phyloP scores from a whole-genome alignment of 2,329 filamentous ascomycete genomes.

The Penicillium sp. region DNA sequence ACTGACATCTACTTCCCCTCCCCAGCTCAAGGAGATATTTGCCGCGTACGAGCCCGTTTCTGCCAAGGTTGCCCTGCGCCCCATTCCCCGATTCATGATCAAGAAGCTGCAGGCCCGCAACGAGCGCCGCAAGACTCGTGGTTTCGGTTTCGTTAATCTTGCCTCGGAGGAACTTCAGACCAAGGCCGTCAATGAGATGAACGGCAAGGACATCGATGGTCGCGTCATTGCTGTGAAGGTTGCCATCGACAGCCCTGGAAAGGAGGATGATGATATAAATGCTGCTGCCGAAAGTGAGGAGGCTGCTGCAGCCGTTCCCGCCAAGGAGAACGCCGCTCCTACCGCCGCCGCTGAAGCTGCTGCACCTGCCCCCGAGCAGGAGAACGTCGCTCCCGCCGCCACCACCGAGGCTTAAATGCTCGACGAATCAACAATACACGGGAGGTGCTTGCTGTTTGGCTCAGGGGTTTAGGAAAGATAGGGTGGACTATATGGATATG shows the following conservation, averaged over 20 bases:
- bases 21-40: slow-evolving; percentile 95
- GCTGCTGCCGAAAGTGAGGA: slow-evolving; percentile 47
- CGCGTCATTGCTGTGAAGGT: slow-evolving; percentile 99
- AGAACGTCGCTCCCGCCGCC: slow-evolving; percentile 24
- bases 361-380: slow-evolving; percentile 32
- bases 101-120: slow-evolving; percentile 99
- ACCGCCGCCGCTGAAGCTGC: no score
- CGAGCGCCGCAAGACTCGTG: slow-evolving; percentile 97
- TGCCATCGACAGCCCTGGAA: slow-evolving; percentile 98
- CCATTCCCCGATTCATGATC: slow-evolving; percentile 99
- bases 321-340: slow-evolving; percentile 25
- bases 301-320: slow-evolving; percentile 38
- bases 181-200: slow-evolving; percentile 97
- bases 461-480: slow-evolving; percentile 13
- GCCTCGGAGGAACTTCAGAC: slow-evolving; percentile 93
- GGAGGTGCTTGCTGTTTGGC: slow-evolving; percentile 16
- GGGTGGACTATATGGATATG: slow-evolving; percentile 23
- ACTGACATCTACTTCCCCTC: slow-evolving; percentile 26
- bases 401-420: slow-evolving; percentile 31
- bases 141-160: slow-evolving; percentile 96
- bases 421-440: slow-evolving; percentile 8
- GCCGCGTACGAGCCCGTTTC: slow-evolving; percentile 84
- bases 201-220: slow-evolving; percentile 97
- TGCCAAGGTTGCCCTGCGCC: slow-evolving; percentile 97
- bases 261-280: slow-evolving; percentile 75